Evolutionary conservation across 2,329 filamentous ascomycete genomes (phyloP).

Genomic region (Colletotrichum agaves): DNA sequence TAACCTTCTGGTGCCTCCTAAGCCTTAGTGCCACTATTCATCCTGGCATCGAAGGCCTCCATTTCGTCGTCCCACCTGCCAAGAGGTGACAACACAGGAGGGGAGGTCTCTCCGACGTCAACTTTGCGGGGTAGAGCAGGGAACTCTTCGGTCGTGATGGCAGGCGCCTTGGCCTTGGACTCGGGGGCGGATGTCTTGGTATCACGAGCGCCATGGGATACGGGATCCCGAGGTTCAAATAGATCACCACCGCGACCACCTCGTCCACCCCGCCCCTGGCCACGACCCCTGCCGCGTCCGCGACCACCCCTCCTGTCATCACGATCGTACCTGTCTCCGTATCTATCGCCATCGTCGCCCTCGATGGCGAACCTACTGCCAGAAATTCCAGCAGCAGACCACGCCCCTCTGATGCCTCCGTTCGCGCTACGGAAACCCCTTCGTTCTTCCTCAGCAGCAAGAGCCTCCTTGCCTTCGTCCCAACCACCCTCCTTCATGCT

Average conservation of each 20-base stretch:
- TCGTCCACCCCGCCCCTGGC: constrained; percentile 42
- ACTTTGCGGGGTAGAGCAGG: constrained; percentile 49
- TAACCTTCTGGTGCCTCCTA: background rate
- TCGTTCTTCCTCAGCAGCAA: constrained; percentile 53
- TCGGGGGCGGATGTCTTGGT: constrained; percentile 41
- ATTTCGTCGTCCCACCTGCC: constrained; percentile 69
- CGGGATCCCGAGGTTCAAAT: constrained; percentile 44
- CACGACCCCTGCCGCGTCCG: constrained; percentile 38
- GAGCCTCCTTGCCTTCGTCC: constrained; percentile 67
- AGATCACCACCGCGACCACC: constrained; percentile 46
- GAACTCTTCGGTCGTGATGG: constrained; percentile 51
- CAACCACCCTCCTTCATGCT: constrained; percentile 64
- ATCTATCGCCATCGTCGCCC: constrained; percentile 38
- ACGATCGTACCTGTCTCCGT: constrained; percentile 1
- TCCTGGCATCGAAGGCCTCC: constrained; percentile 57
- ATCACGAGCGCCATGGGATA: constrained; percentile 20
- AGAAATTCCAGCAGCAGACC: constrained; percentile 50
- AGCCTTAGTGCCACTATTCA: constrained; percentile 21
- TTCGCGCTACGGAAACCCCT: constrained; percentile 56
- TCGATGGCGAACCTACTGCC: constrained; percentile 56
- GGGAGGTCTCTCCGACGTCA: constrained; percentile 12
- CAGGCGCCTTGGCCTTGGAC: constrained; percentile 47
- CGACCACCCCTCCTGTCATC: constrained; percentile 39
- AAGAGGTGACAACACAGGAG: constrained; percentile 50
- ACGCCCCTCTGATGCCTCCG: constrained; percentile 53